Evolutionary conservation across 768 basidiomycete genomes (phyloP).

Genomic region (Naematelia encephala): DNA sequence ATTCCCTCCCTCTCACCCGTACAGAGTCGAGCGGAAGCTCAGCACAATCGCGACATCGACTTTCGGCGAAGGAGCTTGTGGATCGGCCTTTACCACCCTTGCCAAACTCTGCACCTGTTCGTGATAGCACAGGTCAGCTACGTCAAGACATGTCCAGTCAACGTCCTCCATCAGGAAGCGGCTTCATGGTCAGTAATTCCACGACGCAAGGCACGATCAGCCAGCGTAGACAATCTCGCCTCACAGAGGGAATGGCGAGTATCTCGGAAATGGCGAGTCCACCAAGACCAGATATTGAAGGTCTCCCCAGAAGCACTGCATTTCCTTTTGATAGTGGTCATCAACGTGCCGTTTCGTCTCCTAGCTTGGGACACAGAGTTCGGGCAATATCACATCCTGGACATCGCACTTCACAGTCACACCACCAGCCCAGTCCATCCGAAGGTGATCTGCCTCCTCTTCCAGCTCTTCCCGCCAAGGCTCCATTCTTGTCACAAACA

Average conservation of each 20-base stretch:
- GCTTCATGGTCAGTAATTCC: constrained; percentile 28
- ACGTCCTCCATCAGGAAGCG: background rate
- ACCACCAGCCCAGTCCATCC: constrained; percentile 8
- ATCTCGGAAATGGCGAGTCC: background rate
- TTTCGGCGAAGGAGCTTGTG: background rate
- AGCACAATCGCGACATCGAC: background rate
- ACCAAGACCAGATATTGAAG: constrained; percentile 5
- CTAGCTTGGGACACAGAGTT: constrained; percentile 4
- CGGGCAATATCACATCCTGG: constrained; percentile 21
- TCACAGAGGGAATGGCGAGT: background rate
- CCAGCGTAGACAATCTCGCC: constrained; percentile 28
- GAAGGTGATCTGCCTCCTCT: constrained; percentile 6
- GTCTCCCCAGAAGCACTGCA: background rate
- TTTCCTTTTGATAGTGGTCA: background rate
- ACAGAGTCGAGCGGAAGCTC: background rate
- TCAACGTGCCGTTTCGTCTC: background rate
- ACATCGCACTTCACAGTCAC: constrained; percentile 6
- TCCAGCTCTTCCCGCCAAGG: background rate
- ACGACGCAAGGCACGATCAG: constrained; percentile 36
- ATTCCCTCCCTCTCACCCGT: background rate
- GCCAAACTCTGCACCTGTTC: background rate
- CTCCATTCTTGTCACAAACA: background rate
- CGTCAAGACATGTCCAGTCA: background rate
- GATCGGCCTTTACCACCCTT: background rate
- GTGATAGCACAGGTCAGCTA: background rate